Evolutionary conservation across 78 protist genomes (phyloP).

Genomic region (Dictyostelium citrinum): DNA sequence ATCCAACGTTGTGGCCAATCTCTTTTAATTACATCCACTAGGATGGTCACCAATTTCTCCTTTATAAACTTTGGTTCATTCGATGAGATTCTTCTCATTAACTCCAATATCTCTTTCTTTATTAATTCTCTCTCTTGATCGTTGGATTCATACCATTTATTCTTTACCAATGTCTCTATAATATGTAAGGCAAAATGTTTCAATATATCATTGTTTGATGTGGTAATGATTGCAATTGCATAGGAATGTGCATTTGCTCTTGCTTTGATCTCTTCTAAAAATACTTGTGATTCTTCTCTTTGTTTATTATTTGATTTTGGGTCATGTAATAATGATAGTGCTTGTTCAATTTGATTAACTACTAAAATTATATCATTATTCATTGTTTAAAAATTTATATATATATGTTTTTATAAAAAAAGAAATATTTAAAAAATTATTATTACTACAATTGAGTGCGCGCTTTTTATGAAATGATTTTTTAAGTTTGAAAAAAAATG

Average conservation of each 20-base stretch:
- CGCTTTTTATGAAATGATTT: background rate
- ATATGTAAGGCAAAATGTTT: constrained; percentile 62
- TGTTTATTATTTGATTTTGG: background rate
- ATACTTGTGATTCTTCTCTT: constrained; percentile 9
- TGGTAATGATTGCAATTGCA: constrained; percentile 7
- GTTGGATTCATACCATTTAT: constrained; percentile 33
- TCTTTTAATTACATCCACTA: constrained; percentile 70
- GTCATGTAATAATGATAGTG: constrained; percentile 34
- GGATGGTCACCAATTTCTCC: constrained; percentile 70
- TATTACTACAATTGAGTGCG: background rate
- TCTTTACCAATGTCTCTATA: constrained; percentile 54
- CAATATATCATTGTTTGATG: constrained; percentile 1
- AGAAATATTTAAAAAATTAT: background rate
- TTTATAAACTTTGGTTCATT: constrained; percentile 62
- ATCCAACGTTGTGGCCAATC: constrained; percentile 84
- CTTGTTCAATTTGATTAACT: constrained; percentile 8
- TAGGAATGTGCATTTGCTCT: constrained; percentile 21
- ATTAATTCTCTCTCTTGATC: constrained; percentile 37
- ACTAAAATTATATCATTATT: constrained; percentile 1
- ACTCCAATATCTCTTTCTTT: constrained; percentile 36
- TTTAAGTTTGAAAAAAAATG: background rate
- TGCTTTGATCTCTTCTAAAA: constrained; percentile 41
- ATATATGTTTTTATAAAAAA: background rate
- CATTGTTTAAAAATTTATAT: background rate
- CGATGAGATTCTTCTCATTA: background rate